Base-by-base conservation (phyloP, 164 flowering plant species). In the Berberis vulgaris region DNA sequence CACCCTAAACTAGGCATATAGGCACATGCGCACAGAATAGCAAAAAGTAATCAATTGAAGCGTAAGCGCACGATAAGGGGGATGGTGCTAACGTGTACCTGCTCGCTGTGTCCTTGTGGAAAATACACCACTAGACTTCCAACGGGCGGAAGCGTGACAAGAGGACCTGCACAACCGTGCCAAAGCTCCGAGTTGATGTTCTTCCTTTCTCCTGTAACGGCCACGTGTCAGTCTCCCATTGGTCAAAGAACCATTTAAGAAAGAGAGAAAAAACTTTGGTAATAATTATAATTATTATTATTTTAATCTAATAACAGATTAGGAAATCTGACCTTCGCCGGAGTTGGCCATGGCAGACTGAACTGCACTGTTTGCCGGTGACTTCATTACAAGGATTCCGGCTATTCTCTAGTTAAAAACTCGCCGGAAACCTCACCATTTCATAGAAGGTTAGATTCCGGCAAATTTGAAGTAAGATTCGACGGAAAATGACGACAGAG, bases 61-160 rank as follows among this genome's bases (percentile, higher is more conserved):
- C 43, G 5, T 1, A 44, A 3, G 69, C 57, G 70, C 41, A 65
- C 7, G 38, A 59, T 61, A 65, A 68, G 45, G 12, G 44, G 13
- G 11, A 49, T 10, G n/a, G 13, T 10, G 3, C 54, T 43, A 54
- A 54, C 9, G 26, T 45, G 3, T 39, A 89, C 97, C 88, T 91
- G 96, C 60, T 91, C 97, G 72, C 96, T 88, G 76, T 90, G 97
- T 44, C 97, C 97, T 69, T 90, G 97, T 11, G 97, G 97, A 71
- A 90, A 90, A 67, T 90, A 91, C 45, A 88, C 85, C 1, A 91
- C 97, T 59, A 77, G 86, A 62, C 86, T 86, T 59, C 96, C 93
- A 6, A 86, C 93, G 41, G 86, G 81, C 65, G 97, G 97, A 73
- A 91, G 63, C 72, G 80, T 79, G 50, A 85, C 96, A 59, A 91